Base-by-base conservation (phyloP, 208 protist species). In the Balamuthia mandrillaris region DNA sequence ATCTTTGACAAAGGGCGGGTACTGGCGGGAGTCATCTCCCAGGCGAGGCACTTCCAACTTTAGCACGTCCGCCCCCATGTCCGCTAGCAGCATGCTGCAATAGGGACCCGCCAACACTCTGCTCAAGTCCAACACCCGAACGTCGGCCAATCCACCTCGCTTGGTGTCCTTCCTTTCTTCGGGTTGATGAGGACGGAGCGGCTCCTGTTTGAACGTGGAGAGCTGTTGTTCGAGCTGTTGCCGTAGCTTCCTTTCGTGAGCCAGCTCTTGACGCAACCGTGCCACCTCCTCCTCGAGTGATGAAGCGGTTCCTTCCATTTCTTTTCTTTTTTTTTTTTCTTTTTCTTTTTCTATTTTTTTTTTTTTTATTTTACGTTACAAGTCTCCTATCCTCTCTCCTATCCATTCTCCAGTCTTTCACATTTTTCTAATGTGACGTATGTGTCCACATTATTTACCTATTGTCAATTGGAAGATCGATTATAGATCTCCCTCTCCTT, bases 21-120 rank as follows among this genome's bases (percentile, higher is more conserved):
- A 79, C 70, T 79, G 70, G n/a, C 70, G 70, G 4, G 70, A n/a
- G 47, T 79, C 70, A 37, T 79, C 70, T 14, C 70, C 70, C 3
- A 79, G 37, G 70, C 70, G 47, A 14, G 70, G 70, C 3, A 79
- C 47, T 18, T 79, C 70, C n/a, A 79, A 49, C 37, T 79, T 79
- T 12, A 79, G 52, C 47, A 79, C 70, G 47, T 79, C 70, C 4
- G 70, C 70, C 12, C 70, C 70, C 70, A 79, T 79, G 70, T 79
- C 70, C 14, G 70, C 70, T 14, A 79, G 70, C 29, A 79, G 45
- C 70, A 79, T 79, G n/a, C 47, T 79, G 47, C 70, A 79, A 35
- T 60, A 79, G 3, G 70, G 70, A 33, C 77, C 77, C 4, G 77
- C 77, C 0, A 84, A 39, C 24, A 84, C 77, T 21, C 77, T 37